Evolutionary conservation across 768 basidiomycete species (phyloP).

Genomic region (Astraeus odoratus): DNA sequence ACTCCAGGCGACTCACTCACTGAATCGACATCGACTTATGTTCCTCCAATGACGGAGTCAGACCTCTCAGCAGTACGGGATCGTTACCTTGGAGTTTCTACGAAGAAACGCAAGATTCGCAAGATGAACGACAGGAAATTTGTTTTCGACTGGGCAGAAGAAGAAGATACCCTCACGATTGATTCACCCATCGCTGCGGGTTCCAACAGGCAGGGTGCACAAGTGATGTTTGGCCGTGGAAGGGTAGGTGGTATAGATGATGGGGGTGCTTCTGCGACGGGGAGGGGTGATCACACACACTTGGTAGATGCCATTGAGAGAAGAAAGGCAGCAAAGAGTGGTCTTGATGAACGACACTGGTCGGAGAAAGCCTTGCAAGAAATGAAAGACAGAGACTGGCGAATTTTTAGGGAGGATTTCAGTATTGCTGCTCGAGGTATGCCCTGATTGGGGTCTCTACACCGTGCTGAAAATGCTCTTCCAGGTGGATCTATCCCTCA

Average conservation of each 20-base stretch:
- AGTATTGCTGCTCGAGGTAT: slow-evolving; percentile 88
- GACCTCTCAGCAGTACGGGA: slow-evolving; percentile 83
- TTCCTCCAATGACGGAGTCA: slow-evolving; percentile 68
- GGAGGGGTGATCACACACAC: slow-evolving; percentile 39
- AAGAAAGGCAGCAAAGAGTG: slow-evolving; percentile 70
- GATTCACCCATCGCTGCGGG: slow-evolving; percentile 71
- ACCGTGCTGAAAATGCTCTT: slow-evolving; percentile 4
- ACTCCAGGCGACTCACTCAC: slow-evolving; percentile 22
- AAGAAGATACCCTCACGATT: slow-evolving; percentile 85
- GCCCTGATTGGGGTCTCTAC: background rate
- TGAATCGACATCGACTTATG: slow-evolving; percentile 34
- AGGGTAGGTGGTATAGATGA: slow-evolving; percentile 85
- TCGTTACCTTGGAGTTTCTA: slow-evolving; percentile 90
- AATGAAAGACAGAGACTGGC: slow-evolving; percentile 97
- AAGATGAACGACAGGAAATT: slow-evolving; percentile 97
- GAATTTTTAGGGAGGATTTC: slow-evolving; percentile 98
- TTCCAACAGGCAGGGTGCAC: slow-evolving; percentile 69
- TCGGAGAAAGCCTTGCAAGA: slow-evolving; percentile 86
- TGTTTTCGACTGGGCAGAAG: slow-evolving; percentile 98
- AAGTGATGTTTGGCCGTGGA: slow-evolving; percentile 85
- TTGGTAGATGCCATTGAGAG: slow-evolving; percentile 81
- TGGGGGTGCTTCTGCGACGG: slow-evolving; percentile 37
- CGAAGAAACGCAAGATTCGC: slow-evolving; percentile 89
- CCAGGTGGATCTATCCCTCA: slow-evolving; percentile 89
- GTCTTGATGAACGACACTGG: slow-evolving; percentile 95